A percentile compares a stretch with the other conserved stretches of the same genome.
Conservation (phyloP, 345 rosid genomes). For the Murraya koenigii region DNA sequence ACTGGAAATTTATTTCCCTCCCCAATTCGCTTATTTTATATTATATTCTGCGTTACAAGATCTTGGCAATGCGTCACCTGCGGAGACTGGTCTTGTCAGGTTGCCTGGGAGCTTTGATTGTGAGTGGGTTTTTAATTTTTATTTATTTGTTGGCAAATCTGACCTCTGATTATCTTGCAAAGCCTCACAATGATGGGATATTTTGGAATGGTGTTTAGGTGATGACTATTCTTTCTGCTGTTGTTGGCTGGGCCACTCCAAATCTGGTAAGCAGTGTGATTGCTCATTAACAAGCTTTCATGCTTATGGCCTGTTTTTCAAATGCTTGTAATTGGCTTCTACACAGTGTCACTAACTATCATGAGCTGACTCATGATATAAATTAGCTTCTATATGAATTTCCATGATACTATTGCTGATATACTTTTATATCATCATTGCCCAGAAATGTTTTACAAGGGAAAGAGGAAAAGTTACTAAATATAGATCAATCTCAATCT, state of each 20-base stretch:
- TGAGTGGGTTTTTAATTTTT: conserved; percentile 32
- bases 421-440: not conserved
- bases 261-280: conserved; percentile 64
- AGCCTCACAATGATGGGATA: not conserved
- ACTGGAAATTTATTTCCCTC: too few species aligned
- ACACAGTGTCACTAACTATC: not conserved
- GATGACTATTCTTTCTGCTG: conserved; percentile 84
- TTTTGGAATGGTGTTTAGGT: conserved; percentile 42
- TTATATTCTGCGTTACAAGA: conserved; percentile 44
- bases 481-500: not conserved
- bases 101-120: conserved; percentile 70
- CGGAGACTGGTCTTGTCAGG: conserved; percentile 93
- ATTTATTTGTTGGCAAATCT: conserved; percentile 9
- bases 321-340: conserved; percentile 3
- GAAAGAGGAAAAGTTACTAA: not conserved
- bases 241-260: conserved; percentile 94
- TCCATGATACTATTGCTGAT: not conserved
- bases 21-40: not conserved
- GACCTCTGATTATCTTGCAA: not conserved
- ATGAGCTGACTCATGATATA: not conserved
- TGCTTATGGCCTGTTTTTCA: not conserved
- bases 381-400: not conserved
- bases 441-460: not conserved
- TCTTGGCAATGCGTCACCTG: conserved; percentile 97
- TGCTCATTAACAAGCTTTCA: conserved; percentile 11